Base-by-base conservation (phyloP, 257 asterid species). In the Gentiana straminea region DNA sequence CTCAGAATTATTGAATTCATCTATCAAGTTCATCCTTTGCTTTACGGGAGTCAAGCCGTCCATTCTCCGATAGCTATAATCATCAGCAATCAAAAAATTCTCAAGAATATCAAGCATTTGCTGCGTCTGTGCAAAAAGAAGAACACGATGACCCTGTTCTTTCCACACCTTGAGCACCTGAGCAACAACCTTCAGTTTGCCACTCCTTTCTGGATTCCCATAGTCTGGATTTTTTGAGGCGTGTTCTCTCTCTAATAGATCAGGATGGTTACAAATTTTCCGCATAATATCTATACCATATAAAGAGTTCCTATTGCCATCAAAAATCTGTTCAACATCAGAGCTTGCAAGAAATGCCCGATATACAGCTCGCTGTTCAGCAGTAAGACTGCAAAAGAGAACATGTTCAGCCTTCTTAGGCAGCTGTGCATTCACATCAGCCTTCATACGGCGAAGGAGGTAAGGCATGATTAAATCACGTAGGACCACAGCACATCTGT, bases 381-480 rank as follows among this genome's bases (percentile, higher is more conserved):
- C 62, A 38, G 98, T 81, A 65, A 92, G 95, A 69, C 98, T 81
- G 77, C 98, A 92, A 71, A 92, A 92, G 60, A 92, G 91, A 69
- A 92, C 97, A 68, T 92, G 98, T 73, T 92, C 98, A 43, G 97
- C 85, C 79, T 92, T 92, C 76, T 88, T 92, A 12, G 98, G 67
- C 54, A 92, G 97, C 33, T 88, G 87, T 45, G 95, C 94, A 58
- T 83, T 81, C 52, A 92, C 95, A 73, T 87, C 98, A 38, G 80
- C 86, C 77, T 92, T 92, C 98, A 87, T 88, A 62, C 98, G 86
- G 53, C 97, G 91, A 32, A 92, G 88, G 71, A 92, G 98, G 69
- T 92, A 92, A 70, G 98, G 98, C 97, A 92, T 88, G 79, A 92
- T 80, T 75, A 92, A 64, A 76, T 92, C 98, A 66, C 98, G 98